A percentile compares a stretch with the other conserved stretches of the same genome.
phyloP scores from a whole-genome alignment of 495 filamentous ascomycete species.

The Penicillium antarcticum region DNA sequence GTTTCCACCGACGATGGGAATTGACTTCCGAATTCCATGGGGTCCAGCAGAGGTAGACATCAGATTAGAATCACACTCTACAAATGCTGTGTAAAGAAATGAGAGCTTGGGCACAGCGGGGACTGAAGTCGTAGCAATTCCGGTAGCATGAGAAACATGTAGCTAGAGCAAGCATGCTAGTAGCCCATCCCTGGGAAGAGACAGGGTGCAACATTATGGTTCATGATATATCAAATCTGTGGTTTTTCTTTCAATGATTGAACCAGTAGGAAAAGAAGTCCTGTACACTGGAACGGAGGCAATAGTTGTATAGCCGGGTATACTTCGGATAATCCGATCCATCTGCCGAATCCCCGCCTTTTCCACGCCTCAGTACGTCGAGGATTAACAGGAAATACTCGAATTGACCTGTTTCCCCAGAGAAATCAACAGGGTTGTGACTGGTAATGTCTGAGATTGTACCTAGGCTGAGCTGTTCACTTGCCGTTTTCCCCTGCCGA shows the following conservation, averaged over 20 bases:
- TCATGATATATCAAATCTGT: background rate
- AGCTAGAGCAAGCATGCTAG: background rate
- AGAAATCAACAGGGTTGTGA: background rate
- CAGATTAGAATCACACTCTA: conserved; percentile 18
- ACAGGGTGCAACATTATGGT: background rate
- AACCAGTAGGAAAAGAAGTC: background rate
- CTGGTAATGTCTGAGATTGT: background rate
- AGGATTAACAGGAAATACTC: background rate
- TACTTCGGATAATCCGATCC: background rate
- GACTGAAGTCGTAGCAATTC: background rate
- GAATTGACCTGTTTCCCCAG: background rate
- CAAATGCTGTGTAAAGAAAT: conserved; percentile 29
- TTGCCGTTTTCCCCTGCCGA: background rate
- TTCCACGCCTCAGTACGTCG: background rate
- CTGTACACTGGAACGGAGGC: background rate
- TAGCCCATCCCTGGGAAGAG: background rate
- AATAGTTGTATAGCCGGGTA: background rate
- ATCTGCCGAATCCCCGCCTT: background rate
- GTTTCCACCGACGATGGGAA: conserved; percentile 32
- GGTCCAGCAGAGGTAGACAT: conserved; percentile 20
- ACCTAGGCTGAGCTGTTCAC: background rate
- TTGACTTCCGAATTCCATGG: conserved; percentile 20
- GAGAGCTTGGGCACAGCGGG: conserved; percentile 17
- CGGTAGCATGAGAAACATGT: conserved; percentile 31
- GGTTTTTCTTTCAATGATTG: background rate